These are phyloP conservation scores for Apiospora kogelbergensis DNA, from an alignment of 2,329 filamentous ascomycete species.

Conservation along the genomic window DNA sequence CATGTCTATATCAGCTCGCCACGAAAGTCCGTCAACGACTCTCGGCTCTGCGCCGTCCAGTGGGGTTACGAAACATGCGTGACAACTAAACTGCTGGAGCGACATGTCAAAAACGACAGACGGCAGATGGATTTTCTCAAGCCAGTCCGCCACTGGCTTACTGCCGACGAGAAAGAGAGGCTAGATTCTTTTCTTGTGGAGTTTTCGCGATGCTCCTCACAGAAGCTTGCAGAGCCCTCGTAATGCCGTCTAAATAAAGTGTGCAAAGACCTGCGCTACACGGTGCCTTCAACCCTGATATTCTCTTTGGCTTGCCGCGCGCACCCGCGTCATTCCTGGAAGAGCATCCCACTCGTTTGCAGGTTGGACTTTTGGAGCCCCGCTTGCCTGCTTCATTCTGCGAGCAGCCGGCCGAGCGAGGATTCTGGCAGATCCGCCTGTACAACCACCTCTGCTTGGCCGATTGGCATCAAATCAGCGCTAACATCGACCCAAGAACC, in stretches of 20 bases:
- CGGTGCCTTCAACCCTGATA: not conserved
- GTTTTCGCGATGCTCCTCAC: not conserved
- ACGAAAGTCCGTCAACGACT: not conserved
- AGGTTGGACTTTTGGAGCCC: not conserved
- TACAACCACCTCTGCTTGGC: not conserved
- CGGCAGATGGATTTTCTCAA: not conserved
- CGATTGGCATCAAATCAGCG: not conserved
- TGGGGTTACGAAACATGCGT: not conserved
- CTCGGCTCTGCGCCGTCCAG: not conserved
- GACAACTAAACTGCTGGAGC: not conserved
- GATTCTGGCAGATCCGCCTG: not conserved
- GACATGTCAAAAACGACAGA: not conserved
- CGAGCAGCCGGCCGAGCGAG: not conserved
- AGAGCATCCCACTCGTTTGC: not conserved
- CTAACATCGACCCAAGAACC: constrained; percentile 4
- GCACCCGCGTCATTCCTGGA: not conserved
- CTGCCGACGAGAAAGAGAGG: no score
- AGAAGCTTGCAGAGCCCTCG: not conserved
- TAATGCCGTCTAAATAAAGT: not conserved
- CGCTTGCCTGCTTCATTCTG: not conserved
- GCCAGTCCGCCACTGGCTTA: not conserved
- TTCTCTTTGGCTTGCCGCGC: not conserved
- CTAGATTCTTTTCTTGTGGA: not conserved
- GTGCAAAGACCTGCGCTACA: not conserved
- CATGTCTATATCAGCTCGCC: not conserved